Conservation (phyloP, 257 asterid species). For the Lycium ferocissimum region DNA sequence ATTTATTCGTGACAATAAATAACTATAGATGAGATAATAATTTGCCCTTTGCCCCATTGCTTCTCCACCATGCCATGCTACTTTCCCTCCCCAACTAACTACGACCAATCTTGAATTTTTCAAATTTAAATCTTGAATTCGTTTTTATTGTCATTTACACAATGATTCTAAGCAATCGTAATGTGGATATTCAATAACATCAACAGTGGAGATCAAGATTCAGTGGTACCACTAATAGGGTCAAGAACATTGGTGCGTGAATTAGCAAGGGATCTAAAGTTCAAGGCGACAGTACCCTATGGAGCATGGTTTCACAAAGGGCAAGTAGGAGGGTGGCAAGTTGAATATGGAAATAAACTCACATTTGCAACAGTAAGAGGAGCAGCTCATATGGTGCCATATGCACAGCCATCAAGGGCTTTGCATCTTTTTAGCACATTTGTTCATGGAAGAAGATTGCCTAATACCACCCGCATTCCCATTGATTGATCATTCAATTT, state of each 20-base stretch:
- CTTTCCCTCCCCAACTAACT: background rate
- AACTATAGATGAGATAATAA: background rate
- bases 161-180: background rate
- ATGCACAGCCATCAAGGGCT: slow-evolving; percentile 80
- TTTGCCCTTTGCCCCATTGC: background rate
- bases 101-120: background rate
- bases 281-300: slow-evolving; percentile 60
- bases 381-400: slow-evolving; percentile 89
- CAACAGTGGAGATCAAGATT: slow-evolving; percentile 91
- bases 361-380: slow-evolving; percentile 87
- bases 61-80: background rate
- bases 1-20: background rate
- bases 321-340: slow-evolving; percentile 78
- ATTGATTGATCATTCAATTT: slow-evolving; percentile 21
- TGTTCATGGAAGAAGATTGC: slow-evolving; percentile 61
- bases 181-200: too few relatives aligned
- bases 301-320: slow-evolving; percentile 63
- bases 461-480: slow-evolving; percentile 34
- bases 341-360: slow-evolving; percentile 59
- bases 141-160: background rate
- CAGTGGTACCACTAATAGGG: slow-evolving; percentile 75
- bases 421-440: slow-evolving; percentile 69
- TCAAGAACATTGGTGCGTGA: slow-evolving; percentile 59
- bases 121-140: background rate
- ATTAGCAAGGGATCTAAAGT: slow-evolving; percentile 59